Conservation (phyloP, 768 basidiomycete species). For the Pulveroboletus frians region DNA sequence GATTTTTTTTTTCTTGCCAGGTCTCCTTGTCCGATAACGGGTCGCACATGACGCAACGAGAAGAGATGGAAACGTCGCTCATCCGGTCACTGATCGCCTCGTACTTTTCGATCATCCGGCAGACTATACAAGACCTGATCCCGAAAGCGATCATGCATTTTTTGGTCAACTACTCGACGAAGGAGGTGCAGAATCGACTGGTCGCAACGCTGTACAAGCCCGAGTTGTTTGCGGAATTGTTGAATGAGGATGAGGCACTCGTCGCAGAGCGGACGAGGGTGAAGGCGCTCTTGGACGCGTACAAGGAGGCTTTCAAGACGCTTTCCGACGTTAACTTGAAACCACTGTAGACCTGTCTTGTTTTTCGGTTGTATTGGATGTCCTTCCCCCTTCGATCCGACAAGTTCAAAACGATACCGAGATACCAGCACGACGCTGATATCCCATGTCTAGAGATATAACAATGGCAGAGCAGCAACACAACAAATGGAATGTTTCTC, state of each 20-base stretch:
- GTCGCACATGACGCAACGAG: conserved; percentile 63
- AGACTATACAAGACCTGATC: conserved; percentile 93
- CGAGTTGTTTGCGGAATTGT: conserved; percentile 80
- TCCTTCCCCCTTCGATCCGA: not conserved
- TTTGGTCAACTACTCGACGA: conserved; percentile 93
- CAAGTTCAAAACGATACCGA: not conserved
- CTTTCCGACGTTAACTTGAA: conserved; percentile 79
- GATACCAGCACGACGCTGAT: too few species aligned
- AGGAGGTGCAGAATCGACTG: conserved; percentile 93
- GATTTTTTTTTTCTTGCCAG: conserved; percentile 27
- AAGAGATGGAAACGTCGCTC: conserved; percentile 95
- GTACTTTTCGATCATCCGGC: conserved; percentile 94
- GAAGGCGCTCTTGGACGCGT: conserved; percentile 91
- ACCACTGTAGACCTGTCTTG: conserved; percentile 37
- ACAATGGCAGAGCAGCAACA: too few species aligned
- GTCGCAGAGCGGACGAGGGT: conserved; percentile 91
- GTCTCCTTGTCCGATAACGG: conserved; percentile 57
- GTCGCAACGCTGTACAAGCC: conserved; percentile 96
- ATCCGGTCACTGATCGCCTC: conserved; percentile 93
- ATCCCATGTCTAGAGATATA: too few species aligned
- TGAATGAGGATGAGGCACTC: conserved; percentile 93
- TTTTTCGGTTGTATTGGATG: not conserved
- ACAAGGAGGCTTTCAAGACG: conserved; percentile 89
- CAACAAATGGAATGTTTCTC: too few species aligned
- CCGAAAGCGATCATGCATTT: conserved; percentile 99